Percentiles rank a stretch among this genome's conserved stretches.
phyloP scores from a whole-genome alignment of 176 grass and related monocot species.

The Luzula sylvatica region DNA sequence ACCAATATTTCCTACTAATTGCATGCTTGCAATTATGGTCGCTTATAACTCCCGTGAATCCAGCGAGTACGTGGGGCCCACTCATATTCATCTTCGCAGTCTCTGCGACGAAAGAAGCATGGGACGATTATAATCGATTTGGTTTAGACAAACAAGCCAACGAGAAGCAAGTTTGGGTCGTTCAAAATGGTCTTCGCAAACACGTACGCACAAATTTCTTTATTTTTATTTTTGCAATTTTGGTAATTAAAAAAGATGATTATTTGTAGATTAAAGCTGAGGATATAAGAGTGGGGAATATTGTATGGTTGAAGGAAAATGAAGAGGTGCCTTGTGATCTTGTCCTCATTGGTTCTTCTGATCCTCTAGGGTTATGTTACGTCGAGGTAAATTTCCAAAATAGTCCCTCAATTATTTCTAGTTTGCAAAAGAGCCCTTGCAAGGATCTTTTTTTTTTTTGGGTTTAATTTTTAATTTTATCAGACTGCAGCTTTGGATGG shows the following conservation, averaged over 20 bases:
- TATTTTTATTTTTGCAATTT: slow-evolving; percentile 4
- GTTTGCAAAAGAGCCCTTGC: not conserved
- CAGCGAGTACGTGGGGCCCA: slow-evolving; percentile 93
- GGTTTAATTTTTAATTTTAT: slow-evolving; percentile 24
- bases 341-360: slow-evolving; percentile 88
- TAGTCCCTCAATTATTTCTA: not conserved
- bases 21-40: slow-evolving; percentile 92
- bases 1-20: slow-evolving; percentile 96
- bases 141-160: slow-evolving; percentile 86
- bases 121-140: slow-evolving; percentile 99
- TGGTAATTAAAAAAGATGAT: not conserved
- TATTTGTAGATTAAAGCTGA: slow-evolving; percentile 81
- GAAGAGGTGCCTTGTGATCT: slow-evolving; percentile 98
- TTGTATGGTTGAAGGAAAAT: slow-evolving; percentile 97
- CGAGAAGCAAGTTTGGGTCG: slow-evolving; percentile 88
- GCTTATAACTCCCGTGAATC: slow-evolving; percentile 94
- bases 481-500: slow-evolving; percentile 96
- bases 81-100: slow-evolving; percentile 91
- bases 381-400: slow-evolving; percentile 51
- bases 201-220: slow-evolving; percentile 44
- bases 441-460: slow-evolving; percentile 1
- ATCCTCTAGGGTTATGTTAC: slow-evolving; percentile 79
- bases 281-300: slow-evolving; percentile 87
- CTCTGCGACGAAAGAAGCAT: slow-evolving; percentile 90
- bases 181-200: slow-evolving; percentile 70